Percentiles rank a stretch among this genome's conserved stretches.
phyloP scores from a whole-genome alignment of 1,139 yeast genomes.

The Saccharomyces uvarum region DNA sequence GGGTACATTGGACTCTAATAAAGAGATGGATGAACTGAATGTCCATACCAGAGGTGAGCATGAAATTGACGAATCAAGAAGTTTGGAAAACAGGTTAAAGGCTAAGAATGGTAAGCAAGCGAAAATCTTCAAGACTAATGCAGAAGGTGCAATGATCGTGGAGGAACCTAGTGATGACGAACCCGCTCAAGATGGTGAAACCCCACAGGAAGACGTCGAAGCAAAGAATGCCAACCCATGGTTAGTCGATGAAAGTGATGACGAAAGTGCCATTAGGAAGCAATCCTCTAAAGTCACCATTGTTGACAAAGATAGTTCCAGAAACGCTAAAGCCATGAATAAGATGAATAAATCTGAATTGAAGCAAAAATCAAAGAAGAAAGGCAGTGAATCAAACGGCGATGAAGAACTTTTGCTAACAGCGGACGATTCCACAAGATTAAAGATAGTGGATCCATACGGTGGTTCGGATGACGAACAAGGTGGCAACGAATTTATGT shows the following conservation, averaged over 20 bases:
- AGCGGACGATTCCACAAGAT: constrained; percentile 23
- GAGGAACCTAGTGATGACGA: constrained; percentile 7
- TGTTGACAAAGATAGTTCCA: constrained; percentile 53
- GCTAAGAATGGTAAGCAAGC: constrained; percentile 9
- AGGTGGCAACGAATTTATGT: constrained; percentile 35
- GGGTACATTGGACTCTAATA: constrained; percentile 42
- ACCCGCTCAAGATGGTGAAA: constrained; percentile 6
- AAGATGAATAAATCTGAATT: constrained; percentile 44
- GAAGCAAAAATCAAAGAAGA: constrained; percentile 24
- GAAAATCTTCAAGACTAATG: constrained; percentile 2
- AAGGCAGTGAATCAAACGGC: constrained; percentile 7
- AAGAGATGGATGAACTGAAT: constrained; percentile 37
- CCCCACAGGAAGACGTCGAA: constrained; percentile 5
- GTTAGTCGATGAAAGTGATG: constrained; percentile 40
- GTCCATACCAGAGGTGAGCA: constrained; percentile 43
- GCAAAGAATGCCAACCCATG: constrained; percentile 54
- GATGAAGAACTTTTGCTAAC: constrained; percentile 26
- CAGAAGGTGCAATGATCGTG: constrained; percentile 5
- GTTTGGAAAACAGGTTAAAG: constrained; percentile 38
- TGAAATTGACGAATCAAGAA: constrained; percentile 47
- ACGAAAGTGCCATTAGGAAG: constrained; percentile 28
- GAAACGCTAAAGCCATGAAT: constrained; percentile 38
- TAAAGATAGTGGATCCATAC: constrained; percentile 42
- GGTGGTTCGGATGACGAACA: constrained; percentile 36
- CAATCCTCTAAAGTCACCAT: constrained; percentile 48